These are phyloP conservation scores for Chiua sp. DNA, from an alignment of 1,284 basidiomycete species.

Conservation along the genomic window DNA sequence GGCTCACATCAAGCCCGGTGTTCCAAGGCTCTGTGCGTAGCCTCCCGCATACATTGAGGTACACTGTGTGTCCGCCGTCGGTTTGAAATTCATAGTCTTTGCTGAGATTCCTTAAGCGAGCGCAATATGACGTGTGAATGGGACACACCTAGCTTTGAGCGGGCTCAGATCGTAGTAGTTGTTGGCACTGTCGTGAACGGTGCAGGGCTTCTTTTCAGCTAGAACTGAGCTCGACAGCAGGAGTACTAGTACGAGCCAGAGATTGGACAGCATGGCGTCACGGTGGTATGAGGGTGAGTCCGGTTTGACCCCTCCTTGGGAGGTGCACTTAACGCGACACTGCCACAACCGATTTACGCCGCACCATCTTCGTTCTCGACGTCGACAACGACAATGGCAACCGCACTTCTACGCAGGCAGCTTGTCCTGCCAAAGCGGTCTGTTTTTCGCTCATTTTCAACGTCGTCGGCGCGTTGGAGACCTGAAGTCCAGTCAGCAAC, in stretches of 20 bases:
- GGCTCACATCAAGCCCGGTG: conserved; percentile 50
- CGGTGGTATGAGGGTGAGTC: conserved; percentile 16
- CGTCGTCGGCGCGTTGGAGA: conserved; percentile 30
- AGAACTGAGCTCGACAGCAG: conserved; percentile 38
- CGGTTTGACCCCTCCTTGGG: conserved; percentile 30
- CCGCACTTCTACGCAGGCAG: conserved; percentile 47
- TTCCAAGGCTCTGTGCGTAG: conserved; percentile 64
- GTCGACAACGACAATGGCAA: conserved; percentile 37
- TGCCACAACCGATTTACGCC: conserved; percentile 32
- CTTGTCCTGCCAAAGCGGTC: conserved; percentile 40
- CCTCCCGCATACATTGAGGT: conserved; percentile 66
- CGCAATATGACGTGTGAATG: neutral
- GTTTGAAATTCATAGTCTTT: conserved; percentile 65
- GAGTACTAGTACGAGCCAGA: conserved; percentile 1
- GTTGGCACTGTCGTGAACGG: conserved; percentile 42
- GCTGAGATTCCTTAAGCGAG: conserved; percentile 41
- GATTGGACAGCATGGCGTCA: neutral
- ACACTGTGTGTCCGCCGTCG: conserved; percentile 50
- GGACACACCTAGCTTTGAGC: conserved; percentile 54
- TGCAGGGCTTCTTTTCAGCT: conserved; percentile 51
- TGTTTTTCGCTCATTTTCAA: conserved; percentile 30
- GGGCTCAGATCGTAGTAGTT: conserved; percentile 69
- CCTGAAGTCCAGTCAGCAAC: conserved; percentile 30
- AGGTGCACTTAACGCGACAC: conserved; percentile 21
- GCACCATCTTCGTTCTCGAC: conserved; percentile 17